phyloP scores from a whole-genome alignment of 2,329 filamentous ascomycete species.

The Stagonosporopsis rhizophila region DNA sequence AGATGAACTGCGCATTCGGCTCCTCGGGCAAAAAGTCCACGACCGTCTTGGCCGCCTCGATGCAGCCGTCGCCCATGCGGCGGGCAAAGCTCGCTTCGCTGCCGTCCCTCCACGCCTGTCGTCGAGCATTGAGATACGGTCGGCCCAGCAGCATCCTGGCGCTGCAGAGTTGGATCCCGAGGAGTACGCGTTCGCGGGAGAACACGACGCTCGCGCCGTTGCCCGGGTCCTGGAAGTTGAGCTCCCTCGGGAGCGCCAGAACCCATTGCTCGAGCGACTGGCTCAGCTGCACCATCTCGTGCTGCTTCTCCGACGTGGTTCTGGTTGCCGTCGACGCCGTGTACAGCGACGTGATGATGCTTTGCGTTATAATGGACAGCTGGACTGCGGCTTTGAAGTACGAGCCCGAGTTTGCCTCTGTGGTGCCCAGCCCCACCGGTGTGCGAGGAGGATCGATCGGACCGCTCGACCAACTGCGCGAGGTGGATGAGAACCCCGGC shows the following conservation, averaged over 20 bases:
- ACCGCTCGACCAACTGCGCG: constrained; percentile 1
- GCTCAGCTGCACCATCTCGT: constrained; percentile 41
- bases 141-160: constrained; percentile 52
- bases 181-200: constrained; percentile 38
- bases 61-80: constrained; percentile 44
- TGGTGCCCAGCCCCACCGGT: constrained; percentile 1
- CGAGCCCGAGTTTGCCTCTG: constrained; percentile 28
- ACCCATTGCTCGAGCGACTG: constrained; percentile 47
- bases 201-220: constrained; percentile 4
- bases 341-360: constrained; percentile 48
- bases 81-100: constrained; percentile 37
- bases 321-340: constrained; percentile 41
- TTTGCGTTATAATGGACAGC: constrained; percentile 44
- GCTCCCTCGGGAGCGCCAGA: constrained; percentile 36
- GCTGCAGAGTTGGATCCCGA: constrained; percentile 47
- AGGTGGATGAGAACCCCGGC: constrained; percentile 2
- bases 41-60: constrained; percentile 47
- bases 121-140: constrained; percentile 45
- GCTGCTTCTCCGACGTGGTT: constrained; percentile 45
- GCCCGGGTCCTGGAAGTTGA: constrained; percentile 33
- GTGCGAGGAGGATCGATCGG: constrained; percentile 8
- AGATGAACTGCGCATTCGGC: constrained; percentile 36
- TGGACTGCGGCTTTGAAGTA: constrained; percentile 39
- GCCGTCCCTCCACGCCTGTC: constrained; percentile 23
- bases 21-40: constrained; percentile 47